A percentile compares a stretch with the other conserved stretches of the same genome.
phyloP scores from a whole-genome alignment of 768 basidiomycete genomes.

The Hygrophoropsis aurantiaca region DNA sequence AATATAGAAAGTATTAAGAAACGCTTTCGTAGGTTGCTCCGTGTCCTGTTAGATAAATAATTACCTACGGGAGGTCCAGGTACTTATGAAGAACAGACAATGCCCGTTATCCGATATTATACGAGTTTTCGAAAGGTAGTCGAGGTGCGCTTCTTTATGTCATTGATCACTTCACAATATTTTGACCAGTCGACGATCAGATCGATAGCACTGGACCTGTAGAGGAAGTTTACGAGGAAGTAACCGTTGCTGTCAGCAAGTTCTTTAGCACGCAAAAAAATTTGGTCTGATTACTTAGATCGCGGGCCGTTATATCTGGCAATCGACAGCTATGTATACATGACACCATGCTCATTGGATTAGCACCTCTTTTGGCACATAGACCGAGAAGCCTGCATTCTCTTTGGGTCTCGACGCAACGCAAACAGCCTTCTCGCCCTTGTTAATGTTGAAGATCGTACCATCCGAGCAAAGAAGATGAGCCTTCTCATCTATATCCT shows the following conservation, averaged over 20 bases:
- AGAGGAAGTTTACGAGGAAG: constrained; percentile 68
- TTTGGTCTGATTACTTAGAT: too few species aligned
- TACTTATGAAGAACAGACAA: constrained; percentile 83
- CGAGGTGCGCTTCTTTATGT: constrained; percentile 51
- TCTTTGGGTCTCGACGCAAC: constrained; percentile 36
- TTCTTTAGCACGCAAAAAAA: constrained; percentile 42
- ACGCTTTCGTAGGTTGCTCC: constrained; percentile 73
- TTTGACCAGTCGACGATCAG: constrained; percentile 31
- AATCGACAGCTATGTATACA: not conserved
- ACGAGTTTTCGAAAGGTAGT: constrained; percentile 65
- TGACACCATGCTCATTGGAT: too few species aligned
- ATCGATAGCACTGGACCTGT: constrained; percentile 67
- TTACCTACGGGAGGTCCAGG: constrained; percentile 35
- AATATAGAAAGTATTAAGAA: constrained; percentile 94
- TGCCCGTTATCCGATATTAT: constrained; percentile 93
- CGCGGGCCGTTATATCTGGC: constrained; percentile 11
- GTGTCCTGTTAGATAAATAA: not conserved
- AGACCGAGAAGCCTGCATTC: constrained; percentile 45
- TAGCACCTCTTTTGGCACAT: constrained; percentile 33
- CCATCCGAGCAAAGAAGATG: constrained; percentile 84
- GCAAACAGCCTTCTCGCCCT: constrained; percentile 58
- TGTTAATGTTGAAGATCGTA: constrained; percentile 59
- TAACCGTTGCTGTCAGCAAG: constrained; percentile 52
- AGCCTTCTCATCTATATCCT: constrained; percentile 55
- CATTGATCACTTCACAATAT: not conserved